These are phyloP conservation scores for Phytophthora melonis DNA, from an alignment of 352 stramenopile genomes.

Conservation along the genomic window DNA sequence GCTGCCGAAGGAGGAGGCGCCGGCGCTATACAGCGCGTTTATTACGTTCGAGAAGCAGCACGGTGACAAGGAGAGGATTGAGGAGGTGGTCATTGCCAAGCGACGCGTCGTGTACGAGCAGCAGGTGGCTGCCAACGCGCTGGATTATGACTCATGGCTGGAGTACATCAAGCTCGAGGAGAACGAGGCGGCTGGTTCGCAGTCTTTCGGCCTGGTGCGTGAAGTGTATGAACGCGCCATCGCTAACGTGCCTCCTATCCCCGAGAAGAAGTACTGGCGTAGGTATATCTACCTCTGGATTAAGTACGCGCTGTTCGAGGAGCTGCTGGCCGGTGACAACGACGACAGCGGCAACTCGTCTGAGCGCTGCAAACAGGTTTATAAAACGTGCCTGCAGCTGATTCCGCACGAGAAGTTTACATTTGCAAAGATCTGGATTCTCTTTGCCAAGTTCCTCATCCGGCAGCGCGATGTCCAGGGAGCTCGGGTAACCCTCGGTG, in stretches of 20 bases:
- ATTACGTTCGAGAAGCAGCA: slow-evolving; percentile 99
- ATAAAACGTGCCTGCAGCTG: slow-evolving; percentile 93
- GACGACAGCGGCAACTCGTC: slow-evolving; percentile 47
- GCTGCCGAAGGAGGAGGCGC: slow-evolving; percentile 86
- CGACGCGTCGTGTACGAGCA: slow-evolving; percentile 96
- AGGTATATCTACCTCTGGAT: slow-evolving; percentile 99
- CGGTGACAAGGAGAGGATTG: slow-evolving; percentile 96
- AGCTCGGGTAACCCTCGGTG: slow-evolving; percentile 94
- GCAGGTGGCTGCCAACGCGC: slow-evolving; percentile 88
- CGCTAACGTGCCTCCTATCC: slow-evolving; percentile 93
- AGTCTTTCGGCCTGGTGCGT: slow-evolving; percentile 79
- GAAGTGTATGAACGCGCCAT: slow-evolving; percentile 98
- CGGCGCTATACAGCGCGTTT: slow-evolving; percentile 97
- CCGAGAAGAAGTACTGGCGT: slow-evolving; percentile 98
- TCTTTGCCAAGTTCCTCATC: slow-evolving; percentile 97
- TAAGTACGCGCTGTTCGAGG: slow-evolving; percentile 98
- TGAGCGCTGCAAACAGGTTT: slow-evolving; percentile 93
- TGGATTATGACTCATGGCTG: slow-evolving; percentile 99
- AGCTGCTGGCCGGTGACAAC: slow-evolving; percentile 89
- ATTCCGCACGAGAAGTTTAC: slow-evolving; percentile 97
- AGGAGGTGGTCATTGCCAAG: slow-evolving; percentile 96
- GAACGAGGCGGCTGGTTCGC: slow-evolving; percentile 69
- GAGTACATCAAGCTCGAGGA: slow-evolving; percentile 99
- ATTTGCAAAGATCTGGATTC: slow-evolving; percentile 99
- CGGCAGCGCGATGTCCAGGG: slow-evolving; percentile 93